Evolutionary conservation across 306 rosid species (phyloP), one percentile per base, ranked within the genome.

Genomic region (Inga leiocalycina): DNA sequence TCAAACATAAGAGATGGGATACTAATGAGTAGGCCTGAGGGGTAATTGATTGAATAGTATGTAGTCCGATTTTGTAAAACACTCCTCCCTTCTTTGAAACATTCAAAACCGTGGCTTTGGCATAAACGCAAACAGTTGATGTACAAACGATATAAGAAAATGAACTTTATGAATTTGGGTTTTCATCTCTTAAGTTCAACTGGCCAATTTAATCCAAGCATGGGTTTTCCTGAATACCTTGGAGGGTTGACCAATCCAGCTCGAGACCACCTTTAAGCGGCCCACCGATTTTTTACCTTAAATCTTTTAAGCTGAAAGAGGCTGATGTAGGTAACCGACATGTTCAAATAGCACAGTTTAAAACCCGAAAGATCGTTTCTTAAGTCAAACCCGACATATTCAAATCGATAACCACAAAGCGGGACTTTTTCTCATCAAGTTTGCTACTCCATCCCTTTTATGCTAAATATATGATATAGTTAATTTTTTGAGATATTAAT

Each of bases 181-280:
- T 67, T 67, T 62, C 7, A 19, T 49, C 54, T 24, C 2, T 41
- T 41, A 41, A 41, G 44, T 46, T 46, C 24, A 32, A 24, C 27
- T 24, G 27, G 27, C 27, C 27, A 24, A 24, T 24, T 24, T 24
- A 24, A 24, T 24, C 27, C 27, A 24, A 24, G 27, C 27, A 56
- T 56, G 12, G 64, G 65, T 78, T 45, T 65, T 1, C 2, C 14
- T 61, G 15, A 10, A 3, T 27, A 22, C 34, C 66, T 24, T 10
- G 14, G 35, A 61, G 14, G 68, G n/a, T 49, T 74, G 74, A 43
- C 70, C 32, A 74, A 64, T 45, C 22, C 54, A 45, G 54, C 79
- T 81, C 74, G 13, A 15, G 56, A 64, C 46, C 59, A 46, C 5
- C 64, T 20, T 73, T 59, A 57, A 43, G 27, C 20, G 30, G 70